A percentile compares a stretch with the other conserved stretches of the same genome.
Evolutionary conservation across 352 stramenopile genomes (phyloP).

Genomic region (Hyphochytrium catenoides): DNA sequence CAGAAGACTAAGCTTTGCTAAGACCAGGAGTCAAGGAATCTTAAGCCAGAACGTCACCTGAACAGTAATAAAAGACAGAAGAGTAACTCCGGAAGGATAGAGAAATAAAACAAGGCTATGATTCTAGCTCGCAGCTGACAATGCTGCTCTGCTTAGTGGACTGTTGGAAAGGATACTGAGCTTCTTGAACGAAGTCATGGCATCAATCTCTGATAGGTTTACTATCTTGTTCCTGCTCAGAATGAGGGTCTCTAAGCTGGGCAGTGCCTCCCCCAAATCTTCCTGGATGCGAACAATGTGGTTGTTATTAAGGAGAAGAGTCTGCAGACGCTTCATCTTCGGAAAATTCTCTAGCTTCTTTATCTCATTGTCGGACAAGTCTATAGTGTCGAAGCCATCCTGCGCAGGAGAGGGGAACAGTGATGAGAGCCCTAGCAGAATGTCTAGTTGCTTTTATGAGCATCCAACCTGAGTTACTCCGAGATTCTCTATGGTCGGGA

Average conservation of each 20-base stretch:
- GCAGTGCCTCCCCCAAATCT: constrained; percentile 36
- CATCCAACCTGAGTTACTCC: constrained; percentile 51
- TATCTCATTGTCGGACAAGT: constrained; percentile 82
- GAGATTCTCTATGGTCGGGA: constrained; percentile 73
- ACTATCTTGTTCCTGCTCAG: constrained; percentile 67
- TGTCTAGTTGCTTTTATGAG: not conserved
- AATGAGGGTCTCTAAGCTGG: constrained; percentile 62
- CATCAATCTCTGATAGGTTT: constrained; percentile 52
- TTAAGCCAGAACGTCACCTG: too few species aligned
- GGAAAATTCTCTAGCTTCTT: constrained; percentile 84
- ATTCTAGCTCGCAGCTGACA: too few species aligned
- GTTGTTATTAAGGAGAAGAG: constrained; percentile 78
- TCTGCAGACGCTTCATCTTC: constrained; percentile 51
- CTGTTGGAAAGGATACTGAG: constrained; percentile 30
- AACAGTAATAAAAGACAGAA: too few species aligned
- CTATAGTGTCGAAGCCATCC: constrained; percentile 78
- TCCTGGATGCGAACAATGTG: constrained; percentile 60
- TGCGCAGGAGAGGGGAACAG: constrained; percentile 8
- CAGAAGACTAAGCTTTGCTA: constrained; percentile 33
- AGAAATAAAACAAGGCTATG: too few species aligned
- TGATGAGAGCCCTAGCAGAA: not conserved
- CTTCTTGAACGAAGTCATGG: constrained; percentile 39
- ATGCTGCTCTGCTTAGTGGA: too few species aligned
- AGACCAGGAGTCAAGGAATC: too few species aligned
- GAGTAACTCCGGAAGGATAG: too few species aligned